A percentile compares a stretch with the other conserved stretches of the same genome.
Evolutionary conservation across 306 rosid genomes (phyloP).

Genomic region (Quercus ilex): DNA sequence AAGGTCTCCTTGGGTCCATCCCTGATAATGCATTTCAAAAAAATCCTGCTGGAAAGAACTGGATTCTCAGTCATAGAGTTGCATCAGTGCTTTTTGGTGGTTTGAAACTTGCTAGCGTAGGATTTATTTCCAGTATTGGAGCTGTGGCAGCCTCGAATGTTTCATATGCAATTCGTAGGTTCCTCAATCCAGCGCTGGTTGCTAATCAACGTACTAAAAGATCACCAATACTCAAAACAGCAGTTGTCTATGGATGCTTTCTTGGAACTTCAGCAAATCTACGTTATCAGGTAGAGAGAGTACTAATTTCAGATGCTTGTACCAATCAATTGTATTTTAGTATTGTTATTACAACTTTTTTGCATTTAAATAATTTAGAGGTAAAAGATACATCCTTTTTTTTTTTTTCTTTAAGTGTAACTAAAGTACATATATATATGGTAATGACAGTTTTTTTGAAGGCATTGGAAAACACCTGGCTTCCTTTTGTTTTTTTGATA

Average conservation of each 20-base stretch:
- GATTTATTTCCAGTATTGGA: slow-evolving; percentile 89
- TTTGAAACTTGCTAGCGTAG: slow-evolving; percentile 80
- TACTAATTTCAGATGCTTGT: slow-evolving; percentile 3
- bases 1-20: slow-evolving; percentile 84
- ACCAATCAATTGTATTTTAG: slow-evolving; percentile 9
- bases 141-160: slow-evolving; percentile 81
- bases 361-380: background rate
- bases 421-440: background rate
- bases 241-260: slow-evolving; percentile 58
- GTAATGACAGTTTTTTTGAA: background rate
- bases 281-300: slow-evolving; percentile 78
- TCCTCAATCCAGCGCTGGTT: slow-evolving; percentile 56
- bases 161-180: slow-evolving; percentile 50
- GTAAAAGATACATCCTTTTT: background rate
- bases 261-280: slow-evolving; percentile 89
- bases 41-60: slow-evolving; percentile 73
- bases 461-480: slow-evolving; percentile 5
- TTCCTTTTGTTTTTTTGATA: slow-evolving; percentile 1
- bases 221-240: slow-evolving; percentile 86
- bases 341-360: background rate
- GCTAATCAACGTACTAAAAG: slow-evolving; percentile 47
- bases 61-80: slow-evolving; percentile 77
- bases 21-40: slow-evolving; percentile 98
- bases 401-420: background rate
- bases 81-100: slow-evolving; percentile 93